Base-by-base conservation (phyloP, 805 yeast species). In the Lipomyces chichibuensis region DNA sequence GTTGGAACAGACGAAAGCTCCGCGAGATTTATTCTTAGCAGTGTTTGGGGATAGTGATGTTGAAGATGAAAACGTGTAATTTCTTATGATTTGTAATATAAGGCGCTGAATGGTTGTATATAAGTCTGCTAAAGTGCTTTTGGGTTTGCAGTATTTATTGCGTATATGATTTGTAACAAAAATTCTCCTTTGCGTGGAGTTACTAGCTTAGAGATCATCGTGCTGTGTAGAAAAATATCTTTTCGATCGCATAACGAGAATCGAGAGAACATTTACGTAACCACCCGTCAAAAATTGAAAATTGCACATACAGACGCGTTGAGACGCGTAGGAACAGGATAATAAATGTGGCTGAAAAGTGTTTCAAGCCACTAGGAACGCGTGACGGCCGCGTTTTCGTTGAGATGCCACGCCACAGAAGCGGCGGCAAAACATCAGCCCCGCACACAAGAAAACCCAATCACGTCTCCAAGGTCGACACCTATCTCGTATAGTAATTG, bases 11-110 rank as follows among this genome's bases (percentile, higher is more conserved):
- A 57, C 43, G n/a, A 64, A 60, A 32, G 74, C 76, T 5, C 70
- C 75, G 6, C 23, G 25, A 1, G 75, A 73, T 49, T 58, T 74
- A 39, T 74, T 74, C 61, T 57, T 62, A 6, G 61, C 63, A 11
- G 64, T 74, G 3, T 74, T 75, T 63, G 75, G 77, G 32, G 69
- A 62, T 43, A 70, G 69, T 25, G 61, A 37, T 49, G 59, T 25
- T 23, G 63, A 59, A 13, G 64, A 62, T 20, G 55, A 52, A 25
- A 25, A 25, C n/a, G 49, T 13, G 8, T 43, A 11, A 43, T 43
- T 11, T 4, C 3, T 5, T 7, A 5, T n/a, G 7, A 8, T 17
- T 6, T 43, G 49, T 43, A 43, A n/a, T 5, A 43, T 43, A 43
- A 17, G 49, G 49, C 49, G 49, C n/a, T 43, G 49, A 43, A 17